Percentiles rank a stretch among this genome's conserved stretches.
Evolutionary conservation across 176 grass and related monocot species (phyloP).

Genomic region (Ampelocalamus luodianensis): DNA sequence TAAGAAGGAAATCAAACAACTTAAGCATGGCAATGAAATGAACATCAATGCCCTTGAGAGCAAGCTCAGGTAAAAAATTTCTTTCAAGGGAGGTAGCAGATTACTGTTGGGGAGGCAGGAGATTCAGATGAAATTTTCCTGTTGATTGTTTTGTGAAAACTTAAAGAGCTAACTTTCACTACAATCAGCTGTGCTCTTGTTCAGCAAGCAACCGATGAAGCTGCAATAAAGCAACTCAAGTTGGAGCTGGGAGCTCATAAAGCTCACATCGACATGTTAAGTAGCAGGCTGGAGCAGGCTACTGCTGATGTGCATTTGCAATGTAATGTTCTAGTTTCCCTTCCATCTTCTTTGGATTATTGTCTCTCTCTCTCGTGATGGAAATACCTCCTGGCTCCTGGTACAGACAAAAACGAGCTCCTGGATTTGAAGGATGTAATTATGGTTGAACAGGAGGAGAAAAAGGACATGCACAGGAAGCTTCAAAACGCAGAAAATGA

Average conservation of each 20-base stretch:
- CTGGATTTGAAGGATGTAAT: slow-evolving; percentile 70
- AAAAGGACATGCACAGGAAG: slow-evolving; percentile 68
- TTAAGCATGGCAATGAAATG: slow-evolving; percentile 65
- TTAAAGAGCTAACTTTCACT: slow-evolving; percentile 31
- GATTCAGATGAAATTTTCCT: slow-evolving; percentile 1
- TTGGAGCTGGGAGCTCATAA: slow-evolving; percentile 65
- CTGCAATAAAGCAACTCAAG: slow-evolving; percentile 58
- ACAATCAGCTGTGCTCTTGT: slow-evolving; percentile 64
- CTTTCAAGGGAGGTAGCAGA: not conserved
- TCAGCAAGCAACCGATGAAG: slow-evolving; percentile 69
- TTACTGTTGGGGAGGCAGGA: not conserved
- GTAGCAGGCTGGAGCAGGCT: slow-evolving; percentile 61
- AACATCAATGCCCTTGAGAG: slow-evolving; percentile 64
- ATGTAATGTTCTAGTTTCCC: slow-evolving; percentile 54
- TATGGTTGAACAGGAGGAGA: slow-evolving; percentile 83
- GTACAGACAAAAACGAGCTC: slow-evolving; percentile 68
- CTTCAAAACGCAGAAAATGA: slow-evolving; percentile 78
- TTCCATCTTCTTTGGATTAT: not conserved
- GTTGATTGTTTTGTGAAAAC: slow-evolving; percentile 28
- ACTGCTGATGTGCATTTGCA: slow-evolving; percentile 59
- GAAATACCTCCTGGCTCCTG: slow-evolving; percentile 9
- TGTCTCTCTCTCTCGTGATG: not conserved
- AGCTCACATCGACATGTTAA: slow-evolving; percentile 62
- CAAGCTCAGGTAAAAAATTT: slow-evolving; percentile 60
- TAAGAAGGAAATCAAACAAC: slow-evolving; percentile 54